Base-by-base conservation (phyloP, 768 basidiomycete genomes). In the Suillus ampliporus region DNA sequence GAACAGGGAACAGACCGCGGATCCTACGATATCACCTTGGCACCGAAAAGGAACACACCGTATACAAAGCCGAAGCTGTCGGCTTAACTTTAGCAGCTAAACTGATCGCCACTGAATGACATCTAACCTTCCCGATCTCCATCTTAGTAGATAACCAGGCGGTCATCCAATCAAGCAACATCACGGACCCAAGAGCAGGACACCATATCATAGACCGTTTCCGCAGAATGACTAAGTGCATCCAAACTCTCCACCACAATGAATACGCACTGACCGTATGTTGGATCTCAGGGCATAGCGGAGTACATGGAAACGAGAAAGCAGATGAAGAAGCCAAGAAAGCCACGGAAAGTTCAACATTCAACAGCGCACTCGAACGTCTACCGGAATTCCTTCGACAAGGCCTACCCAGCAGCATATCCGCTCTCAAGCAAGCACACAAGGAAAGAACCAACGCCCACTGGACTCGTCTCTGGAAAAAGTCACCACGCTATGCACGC, bases 321-420 rank as follows among this genome's bases (percentile, higher is more conserved):
- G 72, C 68, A 19, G 72, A 71, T 51, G 41, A 57, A 23, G 61
- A 69, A 51, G 72, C 72, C 11, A 72, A 70, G 51, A 35, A 35
- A 10, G 72, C 70, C 4, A 67, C 66, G 10, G 43, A 41, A 13
- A 15, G 23, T 50, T 3, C 31, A n/a, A 0, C 7, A 6, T 3
- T 31, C 31, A 31, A 6, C 31, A 3, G 31, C 31, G 31, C 31
- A 31, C 4, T 31, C n/a, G n/a, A n/a, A n/a, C n/a, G 6, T 31
- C 31, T 31, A 31, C 6, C 31, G 6, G n/a, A n/a, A n/a, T n/a
- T n/a, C n/a, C 31, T 31, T 2, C 13, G 19, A 3, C 37, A 31
- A 1, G n/a, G n/a, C n/a, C 57, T 58, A 21, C 44, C 41, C 10
- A n/a, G 21, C 41, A 60, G 46, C 34, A 4, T 60, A 1, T 44